A percentile compares a stretch with the other conserved stretches of the same genome.
These are phyloP conservation scores for Fraxinus cuspidata DNA, from an alignment of 257 asterid species.

Conservation along the genomic window DNA sequence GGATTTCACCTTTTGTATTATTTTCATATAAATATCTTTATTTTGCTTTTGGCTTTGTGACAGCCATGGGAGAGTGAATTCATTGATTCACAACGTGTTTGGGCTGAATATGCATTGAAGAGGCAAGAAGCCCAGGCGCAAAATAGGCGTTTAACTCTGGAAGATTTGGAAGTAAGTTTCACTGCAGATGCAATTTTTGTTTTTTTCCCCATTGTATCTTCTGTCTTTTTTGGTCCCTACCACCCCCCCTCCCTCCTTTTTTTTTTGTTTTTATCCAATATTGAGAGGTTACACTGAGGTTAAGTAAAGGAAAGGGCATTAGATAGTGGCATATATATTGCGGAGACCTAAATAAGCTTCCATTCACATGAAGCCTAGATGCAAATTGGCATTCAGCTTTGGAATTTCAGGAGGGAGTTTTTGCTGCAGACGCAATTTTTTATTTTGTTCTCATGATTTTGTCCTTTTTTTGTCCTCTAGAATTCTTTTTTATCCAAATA, in stretches of 20 bases:
- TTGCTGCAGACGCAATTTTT: not conserved
- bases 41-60: slow-evolving; percentile 28
- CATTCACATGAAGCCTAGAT: not conserved
- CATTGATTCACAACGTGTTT: slow-evolving; percentile 98
- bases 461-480: not conserved
- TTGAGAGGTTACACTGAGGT: not conserved
- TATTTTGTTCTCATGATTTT: not conserved
- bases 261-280: not conserved
- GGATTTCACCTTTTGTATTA: not conserved
- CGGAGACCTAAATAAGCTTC: not conserved
- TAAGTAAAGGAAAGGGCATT: not conserved
- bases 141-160: slow-evolving; percentile 91
- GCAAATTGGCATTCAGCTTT: not conserved
- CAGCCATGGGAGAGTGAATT: slow-evolving; percentile 99
- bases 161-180: slow-evolving; percentile 87
- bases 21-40: not conserved
- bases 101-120: slow-evolving; percentile 99
- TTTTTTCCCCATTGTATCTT: not conserved
- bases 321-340: not conserved
- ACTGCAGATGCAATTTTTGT: not conserved
- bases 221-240: not conserved
- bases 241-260: too few species aligned
- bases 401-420: not conserved
- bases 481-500: not conserved
- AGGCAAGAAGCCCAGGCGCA: slow-evolving; percentile 99